Conservation (phyloP, 2,329 filamentous ascomycete species). For the Alternaria sp. region DNA sequence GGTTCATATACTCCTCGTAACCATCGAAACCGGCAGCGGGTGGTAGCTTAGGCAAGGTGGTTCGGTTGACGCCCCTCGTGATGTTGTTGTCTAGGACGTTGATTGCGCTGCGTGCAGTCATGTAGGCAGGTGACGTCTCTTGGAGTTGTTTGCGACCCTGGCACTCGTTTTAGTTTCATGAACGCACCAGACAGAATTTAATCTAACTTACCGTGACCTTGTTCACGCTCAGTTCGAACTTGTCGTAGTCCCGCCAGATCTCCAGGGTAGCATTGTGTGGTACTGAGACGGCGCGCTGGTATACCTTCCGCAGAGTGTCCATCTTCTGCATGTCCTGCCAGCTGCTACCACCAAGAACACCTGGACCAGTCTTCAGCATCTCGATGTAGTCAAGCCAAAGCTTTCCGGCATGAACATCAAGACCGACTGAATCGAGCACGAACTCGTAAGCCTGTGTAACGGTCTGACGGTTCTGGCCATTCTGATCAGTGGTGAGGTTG, state of each 20-base stretch:
- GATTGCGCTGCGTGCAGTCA: conserved; percentile 92
- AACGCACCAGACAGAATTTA: not conserved
- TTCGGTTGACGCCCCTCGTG: conserved; percentile 76
- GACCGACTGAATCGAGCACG: conserved; percentile 85
- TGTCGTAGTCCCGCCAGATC: conserved; percentile 97
- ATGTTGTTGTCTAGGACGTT: conserved; percentile 93
- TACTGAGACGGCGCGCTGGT: conserved; percentile 86
- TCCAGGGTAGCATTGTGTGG: conserved; percentile 83
- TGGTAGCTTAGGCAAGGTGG: conserved; percentile 80
- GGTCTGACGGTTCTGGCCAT: conserved; percentile 77
- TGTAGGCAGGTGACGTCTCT: conserved; percentile 90
- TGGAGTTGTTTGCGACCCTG: conserved; percentile 93
- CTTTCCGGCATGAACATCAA: conserved; percentile 86
- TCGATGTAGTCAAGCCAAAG: conserved; percentile 96
- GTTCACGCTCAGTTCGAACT: conserved; percentile 93
- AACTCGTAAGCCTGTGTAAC: conserved; percentile 91
- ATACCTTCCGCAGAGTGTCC: conserved; percentile 89
- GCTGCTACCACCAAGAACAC: conserved; percentile 79
- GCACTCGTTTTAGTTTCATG: conserved; percentile 28
- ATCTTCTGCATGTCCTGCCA: conserved; percentile 99
- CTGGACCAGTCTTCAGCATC: conserved; percentile 88
- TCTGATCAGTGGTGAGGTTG: conserved; percentile 81
- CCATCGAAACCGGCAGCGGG: conserved; percentile 88
- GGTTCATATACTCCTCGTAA: conserved; percentile 80
- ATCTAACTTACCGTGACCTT: conserved; percentile 77